A percentile compares a stretch with the other conserved stretches of the same genome.
Conservation (phyloP, 2,329 filamentous ascomycete genomes). For the Cordyceps fumosorosea region DNA sequence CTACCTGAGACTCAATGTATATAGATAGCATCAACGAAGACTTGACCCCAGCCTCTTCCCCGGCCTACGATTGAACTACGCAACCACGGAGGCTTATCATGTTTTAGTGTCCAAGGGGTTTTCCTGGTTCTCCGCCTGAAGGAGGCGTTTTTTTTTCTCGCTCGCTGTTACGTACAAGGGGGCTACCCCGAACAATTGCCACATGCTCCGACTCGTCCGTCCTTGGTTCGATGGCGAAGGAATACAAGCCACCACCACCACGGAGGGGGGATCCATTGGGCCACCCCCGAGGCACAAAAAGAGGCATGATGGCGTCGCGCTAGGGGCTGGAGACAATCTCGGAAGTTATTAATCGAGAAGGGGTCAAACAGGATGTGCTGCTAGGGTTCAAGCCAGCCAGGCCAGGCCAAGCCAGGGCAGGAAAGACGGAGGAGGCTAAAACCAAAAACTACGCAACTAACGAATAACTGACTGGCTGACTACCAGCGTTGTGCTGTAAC, state of each 20-base stretch:
- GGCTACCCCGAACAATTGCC: not conserved
- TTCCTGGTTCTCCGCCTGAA: no score
- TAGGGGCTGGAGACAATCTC: conserved; percentile 12
- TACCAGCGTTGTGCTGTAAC: no score
- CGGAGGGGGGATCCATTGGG: no score
- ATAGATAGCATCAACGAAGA: no score
- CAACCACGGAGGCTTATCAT: not conserved
- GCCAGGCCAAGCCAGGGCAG: not conserved
- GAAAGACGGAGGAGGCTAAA: not conserved
- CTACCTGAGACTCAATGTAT: conserved; percentile 4
- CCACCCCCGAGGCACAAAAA: not conserved
- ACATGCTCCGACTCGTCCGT: not conserved
- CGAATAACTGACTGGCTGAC: no score
- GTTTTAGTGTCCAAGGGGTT: not conserved
- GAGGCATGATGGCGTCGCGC: conserved; percentile 1
- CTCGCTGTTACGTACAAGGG: conserved; percentile 7
- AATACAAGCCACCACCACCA: conserved; percentile 1
- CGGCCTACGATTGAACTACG: no score
- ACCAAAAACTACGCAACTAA: not conserved
- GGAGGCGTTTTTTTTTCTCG: not conserved
- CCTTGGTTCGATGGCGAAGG: conserved; percentile 1
- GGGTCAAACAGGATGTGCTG: not conserved
- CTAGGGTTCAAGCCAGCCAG: not conserved
- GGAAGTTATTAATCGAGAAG: conserved; percentile 11
- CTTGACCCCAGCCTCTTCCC: no score